Percentiles rank a stretch among this genome's conserved stretches.
These are phyloP conservation scores for Ustilago vetiveriae DNA, from an alignment of 1,284 basidiomycete genomes.

Conservation along the genomic window DNA sequence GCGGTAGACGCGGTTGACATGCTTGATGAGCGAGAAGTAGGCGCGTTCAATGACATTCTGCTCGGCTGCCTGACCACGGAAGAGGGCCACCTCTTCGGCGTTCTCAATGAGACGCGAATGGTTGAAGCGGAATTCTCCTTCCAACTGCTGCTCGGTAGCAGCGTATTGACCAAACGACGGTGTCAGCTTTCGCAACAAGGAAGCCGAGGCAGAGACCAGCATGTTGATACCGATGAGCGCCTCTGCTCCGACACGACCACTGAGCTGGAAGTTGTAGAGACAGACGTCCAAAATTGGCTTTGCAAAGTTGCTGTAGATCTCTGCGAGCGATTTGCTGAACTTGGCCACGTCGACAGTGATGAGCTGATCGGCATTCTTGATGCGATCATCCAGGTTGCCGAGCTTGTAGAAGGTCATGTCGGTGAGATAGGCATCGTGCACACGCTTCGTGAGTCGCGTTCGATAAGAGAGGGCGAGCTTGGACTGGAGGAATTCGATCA, in stretches of 20 bases:
- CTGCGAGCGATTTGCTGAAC: conserved; percentile 88
- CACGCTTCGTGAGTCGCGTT: conserved; percentile 83
- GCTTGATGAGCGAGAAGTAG: conserved; percentile 86
- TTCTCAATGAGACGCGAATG: conserved; percentile 94
- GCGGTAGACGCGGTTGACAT: conserved; percentile 83
- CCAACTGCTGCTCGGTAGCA: conserved; percentile 75
- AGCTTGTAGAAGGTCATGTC: conserved; percentile 87
- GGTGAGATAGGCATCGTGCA: conserved; percentile 85
- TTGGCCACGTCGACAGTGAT: conserved; percentile 95
- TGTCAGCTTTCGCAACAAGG: conserved; percentile 70
- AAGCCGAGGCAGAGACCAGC: conserved; percentile 75
- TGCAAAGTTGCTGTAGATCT: conserved; percentile 76
- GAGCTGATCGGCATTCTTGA: conserved; percentile 97
- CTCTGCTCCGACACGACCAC: conserved; percentile 92
- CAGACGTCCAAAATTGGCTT: conserved; percentile 92
- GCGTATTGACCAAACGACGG: conserved; percentile 95
- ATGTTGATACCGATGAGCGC: conserved; percentile 85
- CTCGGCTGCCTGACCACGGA: conserved; percentile 88
- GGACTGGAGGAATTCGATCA: conserved; percentile 88
- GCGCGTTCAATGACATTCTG: conserved; percentile 91
- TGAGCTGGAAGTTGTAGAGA: conserved; percentile 94
- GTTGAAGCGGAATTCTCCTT: conserved; percentile 86
- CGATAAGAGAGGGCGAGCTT: conserved; percentile 92
- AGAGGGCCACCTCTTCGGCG: conserved; percentile 91
- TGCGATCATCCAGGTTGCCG: conserved; percentile 79